Conservation (phyloP, 2,329 filamentous ascomycete species). For the Fusarium sp. region DNA sequence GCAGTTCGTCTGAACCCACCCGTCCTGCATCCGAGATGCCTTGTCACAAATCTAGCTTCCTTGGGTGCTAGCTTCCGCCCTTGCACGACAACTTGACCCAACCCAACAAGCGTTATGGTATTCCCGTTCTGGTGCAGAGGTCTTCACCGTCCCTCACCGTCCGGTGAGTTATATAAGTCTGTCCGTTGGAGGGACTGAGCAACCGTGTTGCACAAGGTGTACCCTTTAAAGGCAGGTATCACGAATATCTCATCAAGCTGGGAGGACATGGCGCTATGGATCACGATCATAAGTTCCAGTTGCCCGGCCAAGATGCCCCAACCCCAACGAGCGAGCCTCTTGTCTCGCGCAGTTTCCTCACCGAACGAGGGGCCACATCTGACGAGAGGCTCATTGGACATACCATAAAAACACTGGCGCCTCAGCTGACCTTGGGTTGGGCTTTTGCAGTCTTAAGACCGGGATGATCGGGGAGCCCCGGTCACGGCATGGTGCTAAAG, state of each 20-base stretch:
- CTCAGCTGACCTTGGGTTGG: constrained; percentile 39
- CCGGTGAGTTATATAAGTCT: not conserved
- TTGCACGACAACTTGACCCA: constrained; percentile 23
- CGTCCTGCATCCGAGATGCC: constrained; percentile 31
- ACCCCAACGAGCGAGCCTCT: not conserved
- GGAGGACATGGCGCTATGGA: not conserved
- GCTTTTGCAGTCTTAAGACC: constrained; percentile 11
- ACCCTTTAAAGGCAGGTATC: not conserved
- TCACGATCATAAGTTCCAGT: not conserved
- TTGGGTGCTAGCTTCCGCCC: constrained; percentile 33
- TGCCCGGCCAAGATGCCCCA: not conserved
- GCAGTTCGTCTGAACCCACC: constrained; percentile 35
- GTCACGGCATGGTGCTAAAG: constrained; percentile 2
- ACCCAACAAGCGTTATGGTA: constrained; percentile 2
- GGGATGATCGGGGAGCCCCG: constrained; percentile 11
- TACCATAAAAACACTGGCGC: constrained; percentile 23
- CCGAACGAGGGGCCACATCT: not conserved
- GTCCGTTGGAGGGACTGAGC: not conserved
- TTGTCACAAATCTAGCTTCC: constrained; percentile 21
- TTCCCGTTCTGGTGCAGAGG: not conserved
- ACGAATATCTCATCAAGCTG: not conserved
- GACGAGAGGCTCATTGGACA: constrained; percentile 7
- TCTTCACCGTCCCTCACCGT: not conserved
- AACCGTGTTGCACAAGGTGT: not conserved
- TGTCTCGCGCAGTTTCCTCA: constrained; percentile 15